Evolutionary conservation across 129 eudicot species (phyloP).

Genomic region (Centaurea solstitialis): DNA sequence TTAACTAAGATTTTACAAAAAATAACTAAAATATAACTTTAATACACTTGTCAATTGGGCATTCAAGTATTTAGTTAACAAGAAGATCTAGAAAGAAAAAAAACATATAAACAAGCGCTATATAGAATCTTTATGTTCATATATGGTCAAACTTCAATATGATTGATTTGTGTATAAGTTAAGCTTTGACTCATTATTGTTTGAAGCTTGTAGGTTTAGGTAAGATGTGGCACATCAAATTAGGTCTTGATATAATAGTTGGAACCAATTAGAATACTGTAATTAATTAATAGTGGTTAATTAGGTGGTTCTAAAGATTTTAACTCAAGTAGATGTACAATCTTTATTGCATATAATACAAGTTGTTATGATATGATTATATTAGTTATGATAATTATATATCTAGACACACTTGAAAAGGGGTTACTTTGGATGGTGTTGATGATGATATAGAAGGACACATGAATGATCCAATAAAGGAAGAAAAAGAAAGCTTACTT

Average conservation of each 20-base stretch:
- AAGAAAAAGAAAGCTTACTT: conserved; percentile 31
- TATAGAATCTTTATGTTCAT: not conserved
- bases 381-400: not conserved
- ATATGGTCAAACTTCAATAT: conserved; percentile 18
- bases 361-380: not conserved
- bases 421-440: conserved; percentile 2
- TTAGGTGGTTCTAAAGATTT: conserved; percentile 22
- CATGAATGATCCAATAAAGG: conserved; percentile 42
- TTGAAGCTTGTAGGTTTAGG: conserved; percentile 35
- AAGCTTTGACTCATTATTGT: conserved; percentile 17
- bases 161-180: conserved; percentile 4
- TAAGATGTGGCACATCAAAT: conserved; percentile 32
- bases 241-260: conserved; percentile 39
- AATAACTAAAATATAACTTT: not conserved
- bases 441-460: conserved; percentile 28
- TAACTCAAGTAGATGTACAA: not conserved
- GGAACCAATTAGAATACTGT: conserved; percentile 23
- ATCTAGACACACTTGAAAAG: conserved; percentile 19
- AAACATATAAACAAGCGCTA: not conserved
- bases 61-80: not conserved
- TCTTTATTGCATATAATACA: not conserved
- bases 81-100: not conserved
- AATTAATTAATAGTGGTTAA: conserved; percentile 9
- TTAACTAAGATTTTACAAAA: not conserved
- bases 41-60: not conserved